Evolutionary conservation across 1,284 basidiomycete genomes (phyloP), one percentile per base, ranked within the genome.

Genomic region (Fomitiporia mediterranea): DNA sequence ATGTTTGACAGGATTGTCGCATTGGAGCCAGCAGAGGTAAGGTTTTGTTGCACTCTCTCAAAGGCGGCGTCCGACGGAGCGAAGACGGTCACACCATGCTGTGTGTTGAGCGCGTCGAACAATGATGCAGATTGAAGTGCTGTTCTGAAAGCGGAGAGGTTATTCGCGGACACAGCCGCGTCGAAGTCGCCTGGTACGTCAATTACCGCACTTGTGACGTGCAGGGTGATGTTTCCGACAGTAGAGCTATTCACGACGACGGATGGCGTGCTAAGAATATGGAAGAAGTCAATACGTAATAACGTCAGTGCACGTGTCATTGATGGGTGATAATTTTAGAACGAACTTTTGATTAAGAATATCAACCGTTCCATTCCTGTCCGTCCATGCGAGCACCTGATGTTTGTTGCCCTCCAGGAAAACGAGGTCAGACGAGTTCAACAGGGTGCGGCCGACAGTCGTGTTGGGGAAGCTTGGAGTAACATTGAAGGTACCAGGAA

Each of bases 51-150:
- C 0, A 74, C 70, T 0, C 70, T 70, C 30, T 64, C 58, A 42
- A 89, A 61, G 2, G 82, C 84, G 2, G 68, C 68, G 61, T 84
- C 74, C 57, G 72, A 76, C 1, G 88, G 89, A 1, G 82, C 81
- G 66, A 91, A 91, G 48, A 90, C 64, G 0, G 89, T 91, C 59
- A 86, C 76, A 3, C 87, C 89, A n/a, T 64, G 67, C 3, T 73
- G 64, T 0, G 61, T 59, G 61, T 71, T 69, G 17, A 83, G 59
- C 30, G 71, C 63, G 21, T 72, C 63, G 25, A 77, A 68, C n/a
- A 81, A 62, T 9, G 73, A 70, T 6, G 69, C 58, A 6, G 64
- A 66, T 43, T 68, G 60, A 3, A 76, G 51, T 2, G 74, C 58
- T n/a, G 72, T 66, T 49, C 69, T 59, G 23, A 74, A 62, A 3